Conservation (phyloP, 306 rosid genomes). For the Senna tora region DNA sequence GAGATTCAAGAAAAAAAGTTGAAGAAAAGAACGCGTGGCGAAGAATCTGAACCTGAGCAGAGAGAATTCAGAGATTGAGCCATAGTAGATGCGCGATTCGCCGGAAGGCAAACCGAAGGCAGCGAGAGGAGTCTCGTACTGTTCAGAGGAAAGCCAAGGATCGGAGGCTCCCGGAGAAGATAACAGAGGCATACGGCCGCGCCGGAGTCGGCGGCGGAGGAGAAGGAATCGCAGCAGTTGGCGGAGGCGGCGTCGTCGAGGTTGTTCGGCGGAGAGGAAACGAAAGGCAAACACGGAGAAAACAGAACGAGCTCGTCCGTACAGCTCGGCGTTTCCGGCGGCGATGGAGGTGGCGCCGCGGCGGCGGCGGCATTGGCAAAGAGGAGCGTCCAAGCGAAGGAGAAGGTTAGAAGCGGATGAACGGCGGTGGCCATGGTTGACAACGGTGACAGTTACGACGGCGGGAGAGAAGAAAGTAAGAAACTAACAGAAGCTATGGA, state of each 20-base stretch:
- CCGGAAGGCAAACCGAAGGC: conserved; percentile 48
- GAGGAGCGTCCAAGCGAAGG: conserved; percentile 17
- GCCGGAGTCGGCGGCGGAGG: conserved; percentile 35
- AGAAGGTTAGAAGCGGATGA: background rate
- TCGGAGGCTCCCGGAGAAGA: conserved; percentile 54
- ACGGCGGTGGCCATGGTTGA: conserved; percentile 9
- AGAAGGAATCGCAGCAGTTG: conserved; percentile 62
- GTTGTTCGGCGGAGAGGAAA: conserved; percentile 71
- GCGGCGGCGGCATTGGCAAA: background rate
- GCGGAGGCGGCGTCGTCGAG: conserved; percentile 50
- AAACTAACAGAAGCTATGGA: background rate
- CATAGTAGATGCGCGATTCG: background rate
- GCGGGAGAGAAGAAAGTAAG: background rate
- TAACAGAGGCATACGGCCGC: conserved; percentile 61
- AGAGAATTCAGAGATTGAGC: conserved; percentile 35
- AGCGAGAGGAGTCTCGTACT: conserved; percentile 59
- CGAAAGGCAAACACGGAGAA: conserved; percentile 68
- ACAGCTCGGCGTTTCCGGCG: conserved; percentile 37
- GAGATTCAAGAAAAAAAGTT: conserved; percentile 11
- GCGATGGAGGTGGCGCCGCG: background rate
- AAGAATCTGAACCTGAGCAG: conserved; percentile 49
- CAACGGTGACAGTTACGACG: background rate
- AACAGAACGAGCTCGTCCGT: conserved; percentile 51
- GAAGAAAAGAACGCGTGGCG: background rate
- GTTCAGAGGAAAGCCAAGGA: conserved; percentile 74